These are phyloP conservation scores for Piper betle DNA, from an alignment of 164 flowering plant species.

Conservation along the genomic window DNA sequence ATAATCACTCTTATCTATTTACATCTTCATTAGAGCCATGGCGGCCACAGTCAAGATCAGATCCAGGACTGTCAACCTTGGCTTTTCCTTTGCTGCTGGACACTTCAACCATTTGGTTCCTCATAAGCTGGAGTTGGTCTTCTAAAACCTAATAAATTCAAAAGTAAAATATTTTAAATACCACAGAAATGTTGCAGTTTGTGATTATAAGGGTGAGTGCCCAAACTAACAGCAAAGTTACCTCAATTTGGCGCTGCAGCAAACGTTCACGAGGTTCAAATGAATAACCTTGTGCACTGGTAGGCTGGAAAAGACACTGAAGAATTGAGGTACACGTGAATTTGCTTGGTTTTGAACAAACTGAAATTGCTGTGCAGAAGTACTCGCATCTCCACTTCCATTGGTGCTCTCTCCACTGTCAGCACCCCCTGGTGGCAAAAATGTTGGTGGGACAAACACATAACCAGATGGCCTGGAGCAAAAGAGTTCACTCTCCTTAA, in stretches of 20 bases:
- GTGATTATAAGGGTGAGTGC: background rate
- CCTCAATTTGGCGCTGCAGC: slow-evolving; percentile 52
- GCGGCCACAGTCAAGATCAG: slow-evolving; percentile 10
- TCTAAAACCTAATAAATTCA: slow-evolving; percentile 10
- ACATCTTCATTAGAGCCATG: slow-evolving; percentile 12
- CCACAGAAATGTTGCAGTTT: background rate
- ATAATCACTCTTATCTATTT: background rate
- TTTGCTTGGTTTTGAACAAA: slow-evolving; percentile 1
- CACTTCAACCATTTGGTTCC: background rate
- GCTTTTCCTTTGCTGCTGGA: slow-evolving; percentile 16
- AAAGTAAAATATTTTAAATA: background rate
- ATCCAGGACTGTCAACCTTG: slow-evolving; percentile 2
- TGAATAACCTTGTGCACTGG: slow-evolving; percentile 17
- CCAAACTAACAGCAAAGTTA: slow-evolving; percentile 11
- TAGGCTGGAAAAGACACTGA: slow-evolving; percentile 21
- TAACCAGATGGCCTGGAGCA: slow-evolving; percentile 46
- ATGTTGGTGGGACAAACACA: slow-evolving; percentile 30
- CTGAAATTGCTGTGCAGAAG: slow-evolving; percentile 13
- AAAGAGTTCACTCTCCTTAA: no score
- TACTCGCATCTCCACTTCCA: slow-evolving; percentile 14
- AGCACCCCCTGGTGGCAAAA: slow-evolving; percentile 12
- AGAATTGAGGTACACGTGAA: slow-evolving; percentile 15
- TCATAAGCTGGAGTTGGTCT: slow-evolving; percentile 12
- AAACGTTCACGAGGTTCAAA: slow-evolving; percentile 34
- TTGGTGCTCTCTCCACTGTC: slow-evolving; percentile 6